Percentiles rank a stretch among this genome's conserved stretches.
Conservation (phyloP, 768 basidiomycete genomes). For the Sporobolomyces roseus region DNA sequence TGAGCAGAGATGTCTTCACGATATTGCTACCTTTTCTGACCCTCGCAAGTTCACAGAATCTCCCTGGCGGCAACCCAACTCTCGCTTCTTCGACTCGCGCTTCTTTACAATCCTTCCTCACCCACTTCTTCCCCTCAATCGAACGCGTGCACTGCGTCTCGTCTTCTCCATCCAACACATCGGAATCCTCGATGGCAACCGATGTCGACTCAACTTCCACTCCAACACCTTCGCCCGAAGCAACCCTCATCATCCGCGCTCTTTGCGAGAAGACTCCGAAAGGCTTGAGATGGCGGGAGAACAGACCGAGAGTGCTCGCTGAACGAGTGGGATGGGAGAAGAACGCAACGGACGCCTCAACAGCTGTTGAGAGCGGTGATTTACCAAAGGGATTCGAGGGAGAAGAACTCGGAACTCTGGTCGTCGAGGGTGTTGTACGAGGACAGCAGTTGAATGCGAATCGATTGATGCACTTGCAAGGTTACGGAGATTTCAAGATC, state of each 20-base stretch:
- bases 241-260: slow-evolving; percentile 66
- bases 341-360: slow-evolving; percentile 17
- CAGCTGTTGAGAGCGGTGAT: slow-evolving; percentile 1
- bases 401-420: slow-evolving; percentile 60
- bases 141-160: slow-evolving; percentile 67
- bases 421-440: slow-evolving; percentile 78
- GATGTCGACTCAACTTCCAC: neutral
- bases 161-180: slow-evolving; percentile 41
- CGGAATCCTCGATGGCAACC: slow-evolving; percentile 49
- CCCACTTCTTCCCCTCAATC: slow-evolving; percentile 86
- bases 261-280: slow-evolving; percentile 79
- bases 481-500: slow-evolving; percentile 82
- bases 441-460: slow-evolving; percentile 74
- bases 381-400: slow-evolving; percentile 35
- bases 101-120: slow-evolving; percentile 87
- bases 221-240: slow-evolving; percentile 59
- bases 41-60: slow-evolving; percentile 24
- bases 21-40: neutral
- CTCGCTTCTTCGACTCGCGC: slow-evolving; percentile 64
- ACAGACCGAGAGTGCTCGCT: slow-evolving; percentile 70
- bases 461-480: slow-evolving; percentile 78
- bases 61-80: slow-evolving; percentile 35
- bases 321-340: slow-evolving; percentile 61
- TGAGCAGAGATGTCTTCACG: neutral
- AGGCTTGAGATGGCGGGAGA: slow-evolving; percentile 76